A percentile compares a stretch with the other conserved stretches of the same genome.
phyloP scores from a whole-genome alignment of 352 stramenopile genomes.

The Aphanomyces astaci region DNA sequence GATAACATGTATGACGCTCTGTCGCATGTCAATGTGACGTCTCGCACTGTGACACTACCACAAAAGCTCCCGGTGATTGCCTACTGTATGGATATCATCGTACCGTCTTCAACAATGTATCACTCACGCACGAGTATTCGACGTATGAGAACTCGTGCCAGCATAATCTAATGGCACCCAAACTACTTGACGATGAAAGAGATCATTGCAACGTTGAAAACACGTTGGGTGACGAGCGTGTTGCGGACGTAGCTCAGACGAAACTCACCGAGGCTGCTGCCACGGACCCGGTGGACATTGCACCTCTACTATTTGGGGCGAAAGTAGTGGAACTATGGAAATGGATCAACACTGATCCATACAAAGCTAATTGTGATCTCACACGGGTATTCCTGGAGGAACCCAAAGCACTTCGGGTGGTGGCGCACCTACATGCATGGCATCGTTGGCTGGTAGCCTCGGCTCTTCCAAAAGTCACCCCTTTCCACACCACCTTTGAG shows the following conservation, averaged over 20 bases:
- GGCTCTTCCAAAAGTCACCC: background rate
- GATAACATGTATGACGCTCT: background rate
- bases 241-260: background rate
- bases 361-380: background rate
- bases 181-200: slow-evolving; percentile 14
- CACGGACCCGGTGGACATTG: background rate
- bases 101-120: background rate
- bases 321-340: background rate
- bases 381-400: background rate
- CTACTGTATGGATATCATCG: background rate
- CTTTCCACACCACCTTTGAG: background rate
- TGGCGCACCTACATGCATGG: background rate
- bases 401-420: background rate
- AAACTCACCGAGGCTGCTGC: background rate
- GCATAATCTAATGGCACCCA: background rate
- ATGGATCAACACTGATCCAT: background rate
- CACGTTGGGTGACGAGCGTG: background rate
- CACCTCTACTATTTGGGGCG: background rate
- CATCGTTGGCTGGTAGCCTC: background rate
- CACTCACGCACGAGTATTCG: background rate
- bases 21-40: background rate
- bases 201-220: background rate
- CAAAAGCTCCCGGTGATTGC: background rate
- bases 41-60: background rate
- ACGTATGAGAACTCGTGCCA: background rate